Percentiles rank a stretch among this genome's conserved stretches.
Evolutionary conservation across 2,329 filamentous ascomycete species (phyloP).

Genomic region (Penicillium nordicum): DNA sequence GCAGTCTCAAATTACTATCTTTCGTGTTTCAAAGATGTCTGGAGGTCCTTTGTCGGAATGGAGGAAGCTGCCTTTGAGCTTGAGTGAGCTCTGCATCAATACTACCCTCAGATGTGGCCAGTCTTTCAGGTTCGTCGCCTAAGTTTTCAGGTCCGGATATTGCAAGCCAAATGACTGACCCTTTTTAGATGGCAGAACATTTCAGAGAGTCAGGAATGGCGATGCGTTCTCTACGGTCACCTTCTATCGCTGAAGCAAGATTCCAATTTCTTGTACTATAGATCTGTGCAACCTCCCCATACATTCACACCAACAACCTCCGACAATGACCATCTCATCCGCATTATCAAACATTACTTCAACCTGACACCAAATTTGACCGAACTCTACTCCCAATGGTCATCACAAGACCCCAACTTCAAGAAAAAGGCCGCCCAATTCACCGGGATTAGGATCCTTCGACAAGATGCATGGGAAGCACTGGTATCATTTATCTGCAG

Average conservation of each 20-base stretch:
- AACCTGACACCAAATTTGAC: constrained; percentile 76
- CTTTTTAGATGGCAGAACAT: constrained; percentile 72
- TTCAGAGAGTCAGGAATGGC: constrained; percentile 75
- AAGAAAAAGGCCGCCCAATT: constrained; percentile 81
- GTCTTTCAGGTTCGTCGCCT: constrained; percentile 64
- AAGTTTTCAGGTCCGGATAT: background rate
- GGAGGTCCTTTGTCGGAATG: constrained; percentile 64
- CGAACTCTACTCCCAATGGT: constrained; percentile 82
- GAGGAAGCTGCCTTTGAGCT: constrained; percentile 77
- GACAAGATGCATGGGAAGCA: constrained; percentile 94
- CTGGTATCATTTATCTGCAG: constrained; percentile 95
- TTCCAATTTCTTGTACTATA: constrained; percentile 72
- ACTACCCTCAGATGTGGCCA: constrained; percentile 93
- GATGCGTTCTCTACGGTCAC: constrained; percentile 79
- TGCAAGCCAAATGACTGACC: constrained; percentile 1
- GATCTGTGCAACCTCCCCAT: constrained; percentile 38
- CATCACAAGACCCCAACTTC: constrained; percentile 79
- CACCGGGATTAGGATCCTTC: constrained; percentile 84
- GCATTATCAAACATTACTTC: constrained; percentile 78
- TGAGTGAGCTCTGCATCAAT: constrained; percentile 87
- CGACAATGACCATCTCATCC: constrained; percentile 63
- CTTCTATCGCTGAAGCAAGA: constrained; percentile 85
- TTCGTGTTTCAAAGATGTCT: background rate
- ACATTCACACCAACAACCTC: constrained; percentile 32
- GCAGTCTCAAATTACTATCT: background rate